Conservation (phyloP, 2,329 filamentous ascomycete genomes). For the Claviceps quebecensis region DNA sequence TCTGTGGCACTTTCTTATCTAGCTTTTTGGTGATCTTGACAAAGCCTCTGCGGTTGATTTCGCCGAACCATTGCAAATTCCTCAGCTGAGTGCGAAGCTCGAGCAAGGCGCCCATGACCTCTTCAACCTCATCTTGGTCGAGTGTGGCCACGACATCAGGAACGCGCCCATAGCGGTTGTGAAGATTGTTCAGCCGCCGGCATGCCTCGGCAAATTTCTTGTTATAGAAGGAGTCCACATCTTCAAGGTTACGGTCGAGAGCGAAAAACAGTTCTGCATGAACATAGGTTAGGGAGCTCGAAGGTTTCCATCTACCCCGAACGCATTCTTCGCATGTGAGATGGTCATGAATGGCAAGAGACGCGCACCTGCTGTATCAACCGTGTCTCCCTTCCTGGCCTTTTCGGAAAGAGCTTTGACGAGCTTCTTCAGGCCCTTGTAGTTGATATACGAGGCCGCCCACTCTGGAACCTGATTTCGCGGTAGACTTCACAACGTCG, state of each 20-base stretch:
- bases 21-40: conserved; percentile 98
- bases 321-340: conserved; percentile 9
- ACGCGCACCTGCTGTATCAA: conserved; percentile 78
- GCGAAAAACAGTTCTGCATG: conserved; percentile 84
- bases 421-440: conserved; percentile 86
- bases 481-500: conserved; percentile 39
- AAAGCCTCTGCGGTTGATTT: conserved; percentile 90
- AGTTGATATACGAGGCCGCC: conserved; percentile 74
- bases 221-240: conserved; percentile 94
- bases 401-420: conserved; percentile 66
- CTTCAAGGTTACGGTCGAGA: conserved; percentile 91
- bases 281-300: conserved; percentile 18
- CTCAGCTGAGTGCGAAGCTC: conserved; percentile 77
- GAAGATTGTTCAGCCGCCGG: conserved; percentile 70
- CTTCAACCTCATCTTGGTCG: conserved; percentile 80
- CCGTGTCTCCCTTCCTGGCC: conserved; percentile 53
- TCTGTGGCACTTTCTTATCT: conserved; percentile 78
- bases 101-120: conserved; percentile 77
- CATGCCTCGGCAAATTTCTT: conserved; percentile 80
- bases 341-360: conserved; percentile 12
- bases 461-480: conserved; percentile 80
- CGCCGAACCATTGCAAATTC: conserved; percentile 94
- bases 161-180: conserved; percentile 71
- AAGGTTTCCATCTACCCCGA: conserved; percentile 12
- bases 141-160: conserved; percentile 56